Evolutionary conservation across 169 alveolate species (phyloP), one percentile per base, ranked within the genome.

Genomic region (Theileria equi): DNA sequence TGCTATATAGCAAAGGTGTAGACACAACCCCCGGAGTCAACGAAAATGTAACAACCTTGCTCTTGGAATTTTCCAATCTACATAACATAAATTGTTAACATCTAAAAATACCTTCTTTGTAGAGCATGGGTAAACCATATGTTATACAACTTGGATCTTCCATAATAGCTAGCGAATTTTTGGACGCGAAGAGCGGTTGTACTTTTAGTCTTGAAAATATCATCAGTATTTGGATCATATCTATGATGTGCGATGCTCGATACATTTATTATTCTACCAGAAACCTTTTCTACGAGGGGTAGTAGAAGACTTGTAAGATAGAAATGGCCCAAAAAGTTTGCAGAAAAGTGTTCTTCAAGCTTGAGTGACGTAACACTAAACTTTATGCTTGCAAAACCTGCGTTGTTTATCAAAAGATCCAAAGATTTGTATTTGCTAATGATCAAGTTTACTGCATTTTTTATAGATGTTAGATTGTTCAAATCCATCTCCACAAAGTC

Each of bases 111-210:
- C 47, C 83, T 29, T 31, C 83, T 66, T 40, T 73, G 83, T 29
- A 73, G 44, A 6, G 83, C 59, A 55, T 73, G 83, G 0, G 83
- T 43, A 49, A 57, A 67, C 83, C 83, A 73, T 2, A 73, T 65
- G 52, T 44, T 52, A 54, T 16, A 73, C 8, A 73, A 44, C 35
- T 73, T 73, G 11, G 76, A 73, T 34, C 83, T 28, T 5, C 78
- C 78, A 43, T 73, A 73, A 32, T 73, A 73, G 28, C 13, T 5
- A 17, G 50, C 44, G 4, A 45, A 23, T 10, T 45, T 28, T 19
- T 41, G 23, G 2, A 4, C 8, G 4, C 43, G 36, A 5, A 73
- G 34, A 19, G 35, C 23, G 45, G 35, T 28, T 19, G 83, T 63
- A 6, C 55, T 17, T 4, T 60, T 68, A 13, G 25, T 35, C 6